Percentiles rank a stretch among this genome's conserved stretches.
These are phyloP conservation scores for Pseudogymnoascus sp. DNA, from an alignment of 2,329 filamentous ascomycete genomes.

Conservation along the genomic window DNA sequence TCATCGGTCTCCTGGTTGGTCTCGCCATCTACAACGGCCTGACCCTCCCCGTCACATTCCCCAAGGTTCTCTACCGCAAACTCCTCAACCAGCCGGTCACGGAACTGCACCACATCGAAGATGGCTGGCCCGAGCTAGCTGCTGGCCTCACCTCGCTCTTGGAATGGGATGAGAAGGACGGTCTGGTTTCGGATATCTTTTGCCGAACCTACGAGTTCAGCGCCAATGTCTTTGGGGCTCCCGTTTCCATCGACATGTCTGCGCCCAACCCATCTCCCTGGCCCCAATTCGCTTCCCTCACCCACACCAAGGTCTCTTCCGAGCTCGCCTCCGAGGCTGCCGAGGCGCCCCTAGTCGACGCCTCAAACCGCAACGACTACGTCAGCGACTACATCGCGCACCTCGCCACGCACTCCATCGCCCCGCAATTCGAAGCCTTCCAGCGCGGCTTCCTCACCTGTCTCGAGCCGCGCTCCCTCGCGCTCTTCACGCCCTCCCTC, in stretches of 20 bases:
- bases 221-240: conserved; percentile 47
- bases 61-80: conserved; percentile 73
- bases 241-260: conserved; percentile 50
- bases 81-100: conserved; percentile 62
- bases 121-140: conserved; percentile 79
- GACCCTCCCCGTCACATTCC: conserved; percentile 84
- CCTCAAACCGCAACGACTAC: conserved; percentile 68
- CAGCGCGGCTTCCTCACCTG: conserved; percentile 70
- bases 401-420: conserved; percentile 69
- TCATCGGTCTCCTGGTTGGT: conserved; percentile 79
- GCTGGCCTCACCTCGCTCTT: conserved; percentile 66
- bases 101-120: conserved; percentile 66
- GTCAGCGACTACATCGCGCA: conserved; percentile 79
- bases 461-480: conserved; percentile 60
- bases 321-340: conserved; percentile 30
- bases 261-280: conserved; percentile 30
- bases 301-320: conserved; percentile 16
- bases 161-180: conserved; percentile 67
- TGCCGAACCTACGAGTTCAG: conserved; percentile 82
- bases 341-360: conserved; percentile 64
- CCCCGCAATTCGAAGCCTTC: conserved; percentile 73
- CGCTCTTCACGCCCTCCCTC: conserved; percentile 60
- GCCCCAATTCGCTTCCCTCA: conserved; percentile 41
- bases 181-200: conserved; percentile 73
- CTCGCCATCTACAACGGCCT: conserved; percentile 90